Evolutionary conservation across 805 yeast genomes (phyloP), one percentile per base, ranked within the genome.

Genomic region (Metschnikowia proteae): DNA sequence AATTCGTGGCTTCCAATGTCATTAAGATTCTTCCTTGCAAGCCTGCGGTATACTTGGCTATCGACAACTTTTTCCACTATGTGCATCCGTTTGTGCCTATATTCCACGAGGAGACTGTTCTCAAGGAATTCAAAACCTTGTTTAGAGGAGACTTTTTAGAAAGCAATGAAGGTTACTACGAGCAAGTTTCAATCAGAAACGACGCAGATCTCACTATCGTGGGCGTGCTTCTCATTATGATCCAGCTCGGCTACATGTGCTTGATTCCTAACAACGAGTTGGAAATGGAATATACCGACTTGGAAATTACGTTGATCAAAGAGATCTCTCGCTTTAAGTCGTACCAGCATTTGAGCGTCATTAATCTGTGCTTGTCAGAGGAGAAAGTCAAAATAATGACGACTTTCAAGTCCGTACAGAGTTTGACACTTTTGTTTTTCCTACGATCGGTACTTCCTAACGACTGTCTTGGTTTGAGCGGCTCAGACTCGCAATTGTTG

Each of bases 401-500:
- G 23, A 58, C 71, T 4, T 59, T 73, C 44, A 64, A 65, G 47
- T 53, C 64, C 33, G 68, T 74, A 2, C 78, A 73, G 50, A 48
- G 65, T 3, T 59, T 71, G 46, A 54, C 66, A 8, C 59, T 71
- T 22, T 48, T 66, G 9, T 60, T 66, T 46, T 69, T 65, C 46
- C 73, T 71, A 52, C 49, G 71, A 17, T 61, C 59, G 34, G 68
- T 72, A 10, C 64, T 68, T 9, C 78, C 78, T 1, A 68, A 69
- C 46, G 77, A 74, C 53, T 63, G 71, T 47, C 73, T 65, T 49
- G 76, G 78, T 0, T 53, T 71, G 27, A 66, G 73, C 23, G 70
- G 73, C 6, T 62, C 68, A 0, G 76, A 73, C 51, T 65, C 71
- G 3, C 71, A 68, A 43, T 60, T 70, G 11, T 58, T 71, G 23